Conservation (phyloP, 2,329 filamentous ascomycete species). For the Pseudocercospora ulei region DNA sequence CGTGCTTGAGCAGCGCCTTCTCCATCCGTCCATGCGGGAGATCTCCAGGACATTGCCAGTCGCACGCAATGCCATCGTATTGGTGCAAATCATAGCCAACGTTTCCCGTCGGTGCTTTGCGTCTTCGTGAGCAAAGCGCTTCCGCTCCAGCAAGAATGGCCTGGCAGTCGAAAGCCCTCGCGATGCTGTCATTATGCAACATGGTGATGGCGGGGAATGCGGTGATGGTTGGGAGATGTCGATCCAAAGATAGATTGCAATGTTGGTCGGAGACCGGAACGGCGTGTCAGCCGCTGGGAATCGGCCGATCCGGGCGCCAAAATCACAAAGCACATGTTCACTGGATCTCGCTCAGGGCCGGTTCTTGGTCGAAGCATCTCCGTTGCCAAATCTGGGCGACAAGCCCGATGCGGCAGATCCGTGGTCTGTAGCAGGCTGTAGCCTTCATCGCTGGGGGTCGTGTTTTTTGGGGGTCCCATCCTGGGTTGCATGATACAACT, state of each 20-base stretch:
- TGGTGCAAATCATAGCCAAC: slow-evolving; percentile 6
- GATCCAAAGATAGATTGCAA: too few relatives aligned
- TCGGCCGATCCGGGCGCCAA: neutral
- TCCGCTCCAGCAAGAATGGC: neutral
- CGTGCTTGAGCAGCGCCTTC: slow-evolving; percentile 12
- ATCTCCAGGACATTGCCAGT: slow-evolving; percentile 10
- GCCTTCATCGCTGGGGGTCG: too few relatives aligned
- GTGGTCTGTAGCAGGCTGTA: too few relatives aligned
- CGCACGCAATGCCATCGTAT: slow-evolving; percentile 13
- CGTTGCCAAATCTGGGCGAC: neutral
- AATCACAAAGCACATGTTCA: neutral
- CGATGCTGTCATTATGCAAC: slow-evolving; percentile 4
- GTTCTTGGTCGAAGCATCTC: neutral
- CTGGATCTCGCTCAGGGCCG: neutral
- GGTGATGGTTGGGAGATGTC: too few relatives aligned
- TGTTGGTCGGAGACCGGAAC: slow-evolving; percentile 6
- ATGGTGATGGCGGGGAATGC: too few relatives aligned
- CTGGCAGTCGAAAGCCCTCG: slow-evolving; percentile 1
- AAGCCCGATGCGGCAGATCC: neutral
- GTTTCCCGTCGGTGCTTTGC: neutral
- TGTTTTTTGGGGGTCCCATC: too few relatives aligned
- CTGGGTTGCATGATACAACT: too few relatives aligned
- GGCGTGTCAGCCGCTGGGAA: neutral
- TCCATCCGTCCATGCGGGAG: slow-evolving; percentile 16
- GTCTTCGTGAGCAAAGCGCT: slow-evolving; percentile 1